Conservation (phyloP, 495 filamentous ascomycete genomes). For the Penicillium soppii region DNA sequence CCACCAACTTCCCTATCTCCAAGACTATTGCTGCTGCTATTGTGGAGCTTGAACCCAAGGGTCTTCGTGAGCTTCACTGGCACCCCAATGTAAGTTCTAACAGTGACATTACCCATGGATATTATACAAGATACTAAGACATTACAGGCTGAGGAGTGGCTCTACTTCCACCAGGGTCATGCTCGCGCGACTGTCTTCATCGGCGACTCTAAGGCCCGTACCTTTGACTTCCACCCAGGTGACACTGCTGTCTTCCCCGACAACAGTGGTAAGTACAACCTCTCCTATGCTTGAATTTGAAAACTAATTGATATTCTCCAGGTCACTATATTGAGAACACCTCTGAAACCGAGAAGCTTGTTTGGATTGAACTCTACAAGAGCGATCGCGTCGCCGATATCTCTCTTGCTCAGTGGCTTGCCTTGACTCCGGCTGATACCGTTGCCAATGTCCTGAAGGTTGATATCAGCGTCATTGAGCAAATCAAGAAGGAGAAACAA, state of each 20-base stretch:
- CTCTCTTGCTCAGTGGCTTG: slow-evolving; percentile 63
- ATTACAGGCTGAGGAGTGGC: slow-evolving; percentile 59
- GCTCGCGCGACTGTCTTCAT: slow-evolving; percentile 63
- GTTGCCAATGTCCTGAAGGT: slow-evolving; percentile 59
- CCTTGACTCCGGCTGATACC: slow-evolving; percentile 58
- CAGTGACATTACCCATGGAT: neutral
- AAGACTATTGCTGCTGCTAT: slow-evolving; percentile 61
- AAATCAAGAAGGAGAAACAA: slow-evolving; percentile 65
- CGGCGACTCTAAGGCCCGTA: slow-evolving; percentile 55
- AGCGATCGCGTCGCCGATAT: slow-evolving; percentile 63
- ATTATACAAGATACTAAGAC: neutral
- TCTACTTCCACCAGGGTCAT: slow-evolving; percentile 61
- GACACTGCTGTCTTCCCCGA: slow-evolving; percentile 67
- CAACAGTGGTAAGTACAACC: slow-evolving; percentile 47
- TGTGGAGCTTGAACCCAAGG: slow-evolving; percentile 58
- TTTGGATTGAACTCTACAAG: slow-evolving; percentile 68
- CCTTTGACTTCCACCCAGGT: slow-evolving; percentile 62
- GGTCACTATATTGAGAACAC: slow-evolving; percentile 68
- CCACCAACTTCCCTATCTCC: slow-evolving; percentile 58
- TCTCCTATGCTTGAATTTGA: neutral
- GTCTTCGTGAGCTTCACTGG: slow-evolving; percentile 65
- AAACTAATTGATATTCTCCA: slow-evolving; percentile 1
- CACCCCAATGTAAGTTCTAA: slow-evolving; percentile 56
- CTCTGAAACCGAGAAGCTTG: slow-evolving; percentile 55
- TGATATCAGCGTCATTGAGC: slow-evolving; percentile 52